Base-by-base conservation (phyloP, 2,329 filamentous ascomycete species). In the Pochonia chlamydosporia region DNA sequence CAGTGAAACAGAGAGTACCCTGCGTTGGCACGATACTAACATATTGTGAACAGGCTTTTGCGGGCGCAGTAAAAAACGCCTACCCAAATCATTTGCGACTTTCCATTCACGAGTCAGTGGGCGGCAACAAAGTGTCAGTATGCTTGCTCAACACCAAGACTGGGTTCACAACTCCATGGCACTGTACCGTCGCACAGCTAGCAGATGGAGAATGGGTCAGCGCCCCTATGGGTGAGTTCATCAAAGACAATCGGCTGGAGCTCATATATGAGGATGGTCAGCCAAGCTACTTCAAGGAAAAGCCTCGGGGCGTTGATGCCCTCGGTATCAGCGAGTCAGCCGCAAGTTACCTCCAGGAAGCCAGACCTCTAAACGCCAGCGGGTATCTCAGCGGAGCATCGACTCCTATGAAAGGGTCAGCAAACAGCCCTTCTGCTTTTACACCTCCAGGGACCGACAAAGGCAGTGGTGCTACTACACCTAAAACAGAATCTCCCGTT, bases 141-240 rank as follows among this genome's bases (percentile, higher is more conserved):
- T 54, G 59, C 9, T 48, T 63, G 4, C 54, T 64, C 11, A 54
- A 57, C 46, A 63, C 62, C 20, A 56, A 54, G 18, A 63, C 58
- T 0, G 56, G 56, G 2, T 64, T 56, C 40, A 64, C 62, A 0
- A 64, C 62, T 0, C 62, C 62, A 0, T 64, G 62, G 62, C 62
- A 64, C 37, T 64, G 62, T 35, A 53, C 51, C n/a, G 52, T 57
- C 18, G 56, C 54, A 3, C 33, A 40, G 13, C 23, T 46, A 11
- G 18, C 44, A 5, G 18, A 58, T 35, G 59, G 59, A 5, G 52
- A 55, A 28, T 57, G 55, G 55, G 48, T 35, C 50, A 41, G 31
- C 26, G 44, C 48, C 16, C 37, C 50, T 10, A 61, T 59, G 59
- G 52, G 58, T 13, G 58, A 60, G 21, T 58, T 59, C 13, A 47